Evolutionary conservation across 1,284 basidiomycete species (phyloP).

Genomic region (Anthracocystis setariae): DNA sequence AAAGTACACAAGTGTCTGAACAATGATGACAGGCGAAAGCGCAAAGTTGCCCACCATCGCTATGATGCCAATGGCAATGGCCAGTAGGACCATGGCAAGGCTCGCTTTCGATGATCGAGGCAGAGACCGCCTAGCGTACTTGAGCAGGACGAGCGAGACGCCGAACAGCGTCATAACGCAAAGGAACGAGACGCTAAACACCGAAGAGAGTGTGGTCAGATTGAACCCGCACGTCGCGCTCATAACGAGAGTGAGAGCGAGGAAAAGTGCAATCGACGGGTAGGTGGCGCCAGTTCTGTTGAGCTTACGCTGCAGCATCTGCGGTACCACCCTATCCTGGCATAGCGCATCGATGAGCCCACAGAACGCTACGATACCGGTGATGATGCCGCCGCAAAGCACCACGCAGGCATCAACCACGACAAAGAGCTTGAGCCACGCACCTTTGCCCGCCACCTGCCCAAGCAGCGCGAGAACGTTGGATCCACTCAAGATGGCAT

Average conservation of each 20-base stretch:
- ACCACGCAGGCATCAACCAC: constrained; percentile 53
- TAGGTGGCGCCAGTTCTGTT: constrained; percentile 73
- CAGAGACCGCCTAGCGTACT: constrained; percentile 75
- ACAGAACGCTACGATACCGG: constrained; percentile 45
- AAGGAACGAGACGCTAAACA: constrained; percentile 73
- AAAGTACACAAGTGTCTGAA: constrained; percentile 69
- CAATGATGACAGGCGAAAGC: constrained; percentile 72
- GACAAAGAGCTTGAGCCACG: constrained; percentile 49
- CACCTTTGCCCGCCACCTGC: constrained; percentile 32
- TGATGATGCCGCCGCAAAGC: constrained; percentile 57
- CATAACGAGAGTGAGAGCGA: constrained; percentile 72
- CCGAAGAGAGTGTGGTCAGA: constrained; percentile 64
- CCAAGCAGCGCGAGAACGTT: constrained; percentile 50
- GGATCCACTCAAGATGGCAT: constrained; percentile 28
- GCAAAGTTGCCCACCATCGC: constrained; percentile 67
- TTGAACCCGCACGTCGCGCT: constrained; percentile 74
- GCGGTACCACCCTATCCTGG: constrained; percentile 74
- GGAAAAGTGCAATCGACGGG: constrained; percentile 72
- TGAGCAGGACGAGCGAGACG: constrained; percentile 73
- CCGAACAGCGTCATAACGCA: constrained; percentile 76
- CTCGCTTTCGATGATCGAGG: constrained; percentile 70
- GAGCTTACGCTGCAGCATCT: constrained; percentile 71
- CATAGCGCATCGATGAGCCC: constrained; percentile 43
- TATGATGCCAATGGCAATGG: constrained; percentile 75
- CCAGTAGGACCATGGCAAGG: constrained; percentile 70